These are phyloP conservation scores for Cytospora chrysosperma DNA, from an alignment of 2,329 filamentous ascomycete genomes.

Conservation along the genomic window DNA sequence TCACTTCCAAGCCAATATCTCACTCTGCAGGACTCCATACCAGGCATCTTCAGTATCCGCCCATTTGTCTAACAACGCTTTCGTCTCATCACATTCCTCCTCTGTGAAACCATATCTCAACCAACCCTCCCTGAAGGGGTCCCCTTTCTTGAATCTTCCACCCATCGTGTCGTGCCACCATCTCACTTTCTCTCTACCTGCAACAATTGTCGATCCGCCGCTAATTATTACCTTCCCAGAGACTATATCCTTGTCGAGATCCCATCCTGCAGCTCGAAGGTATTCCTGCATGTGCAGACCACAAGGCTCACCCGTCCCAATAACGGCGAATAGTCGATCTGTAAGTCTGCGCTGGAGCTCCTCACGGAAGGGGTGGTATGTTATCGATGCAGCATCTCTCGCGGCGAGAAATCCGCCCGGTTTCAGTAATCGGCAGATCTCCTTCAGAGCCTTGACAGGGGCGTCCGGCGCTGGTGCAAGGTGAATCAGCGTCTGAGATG, in stretches of 20 bases:
- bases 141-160: constrained; percentile 29
- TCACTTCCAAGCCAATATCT: constrained; percentile 43
- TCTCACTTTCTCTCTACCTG: constrained; percentile 30
- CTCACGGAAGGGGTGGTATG: neutral
- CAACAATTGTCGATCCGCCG: constrained; percentile 32
- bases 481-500: constrained; percentile 33
- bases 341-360: neutral
- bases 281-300: constrained; percentile 4
- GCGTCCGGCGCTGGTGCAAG: constrained; percentile 24
- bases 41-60: constrained; percentile 39
- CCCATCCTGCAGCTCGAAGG: constrained; percentile 1
- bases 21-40: constrained; percentile 36
- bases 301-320: neutral
- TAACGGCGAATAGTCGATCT: neutral
- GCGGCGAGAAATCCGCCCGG: constrained; percentile 31
- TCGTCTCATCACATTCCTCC: constrained; percentile 36
- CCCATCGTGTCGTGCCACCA: constrained; percentile 31
- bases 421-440: constrained; percentile 35
- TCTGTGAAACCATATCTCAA: constrained; percentile 35
- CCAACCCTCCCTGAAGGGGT: constrained; percentile 35
- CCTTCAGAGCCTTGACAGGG: constrained; percentile 29
- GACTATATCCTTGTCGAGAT: constrained; percentile 22
- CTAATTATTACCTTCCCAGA: constrained; percentile 32
- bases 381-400: constrained; percentile 31
- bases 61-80: constrained; percentile 34